phyloP scores from a whole-genome alignment of 441 rosid genomes.

The Adansonia grandidieri region DNA sequence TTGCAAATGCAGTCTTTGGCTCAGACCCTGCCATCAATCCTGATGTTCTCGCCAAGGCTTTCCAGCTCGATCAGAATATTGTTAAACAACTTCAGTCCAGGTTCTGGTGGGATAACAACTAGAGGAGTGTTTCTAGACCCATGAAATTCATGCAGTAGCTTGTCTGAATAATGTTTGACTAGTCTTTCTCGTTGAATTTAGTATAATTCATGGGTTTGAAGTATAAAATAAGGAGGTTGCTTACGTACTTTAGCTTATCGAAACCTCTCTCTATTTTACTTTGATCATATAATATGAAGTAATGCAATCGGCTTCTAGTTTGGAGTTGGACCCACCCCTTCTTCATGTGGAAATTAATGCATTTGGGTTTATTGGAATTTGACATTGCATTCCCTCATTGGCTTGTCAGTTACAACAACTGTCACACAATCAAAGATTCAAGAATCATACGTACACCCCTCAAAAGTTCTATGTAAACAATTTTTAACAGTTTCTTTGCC shows the following conservation, averaged over 20 bases:
- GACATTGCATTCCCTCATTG: not conserved
- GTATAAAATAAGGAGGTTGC: slow-evolving; percentile 3
- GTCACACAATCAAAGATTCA: not conserved
- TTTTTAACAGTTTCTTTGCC: not conserved
- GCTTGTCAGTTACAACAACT: not conserved
- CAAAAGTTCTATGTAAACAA: not conserved
- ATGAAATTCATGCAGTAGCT: not conserved
- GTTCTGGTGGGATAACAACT: slow-evolving; percentile 16
- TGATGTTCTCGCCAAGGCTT: slow-evolving; percentile 34
- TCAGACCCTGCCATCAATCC: slow-evolving; percentile 28
- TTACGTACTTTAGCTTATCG: not conserved
- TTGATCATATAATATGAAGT: not conserved
- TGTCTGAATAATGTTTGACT: not conserved
- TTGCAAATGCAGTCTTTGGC: slow-evolving; percentile 34
- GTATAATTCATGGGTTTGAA: not conserved
- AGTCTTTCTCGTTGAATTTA: not conserved
- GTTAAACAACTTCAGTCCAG: slow-evolving; percentile 28
- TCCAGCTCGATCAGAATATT: slow-evolving; percentile 28
- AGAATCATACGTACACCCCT: slow-evolving; percentile 12
- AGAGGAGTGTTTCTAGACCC: not conserved
- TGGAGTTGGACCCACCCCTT: no score
- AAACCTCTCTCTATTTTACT: not conserved
- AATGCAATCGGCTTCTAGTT: not conserved
- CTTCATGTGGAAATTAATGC: no score
- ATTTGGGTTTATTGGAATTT: not conserved